Percentiles rank a stretch among this genome's conserved stretches.
Evolutionary conservation across 371 early-diverging fungal genomes (phyloP).

Genomic region (Mortierella sp.): DNA sequence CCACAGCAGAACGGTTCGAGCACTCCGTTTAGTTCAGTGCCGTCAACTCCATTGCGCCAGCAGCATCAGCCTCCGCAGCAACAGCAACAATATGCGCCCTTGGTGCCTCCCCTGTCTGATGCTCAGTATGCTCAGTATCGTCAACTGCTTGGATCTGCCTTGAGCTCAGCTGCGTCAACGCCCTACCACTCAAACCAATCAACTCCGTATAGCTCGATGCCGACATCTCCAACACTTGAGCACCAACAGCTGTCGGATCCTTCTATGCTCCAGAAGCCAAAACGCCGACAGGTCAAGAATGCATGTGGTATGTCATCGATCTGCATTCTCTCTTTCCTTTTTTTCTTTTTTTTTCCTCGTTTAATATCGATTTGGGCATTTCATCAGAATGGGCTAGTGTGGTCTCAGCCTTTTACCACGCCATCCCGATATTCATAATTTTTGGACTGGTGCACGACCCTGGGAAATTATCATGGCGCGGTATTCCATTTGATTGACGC

Average conservation of each 20-base stretch:
- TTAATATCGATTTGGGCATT: background rate
- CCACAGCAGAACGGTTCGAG: conserved; percentile 21
- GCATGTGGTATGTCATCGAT: conserved; percentile 74
- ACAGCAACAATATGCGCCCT: conserved; percentile 35
- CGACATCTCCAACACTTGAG: conserved; percentile 44
- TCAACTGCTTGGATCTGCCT: conserved; percentile 46
- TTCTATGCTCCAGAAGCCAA: conserved; percentile 39
- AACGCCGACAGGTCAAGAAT: conserved; percentile 85
- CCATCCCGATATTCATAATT: background rate
- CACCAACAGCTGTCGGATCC: conserved; percentile 38
- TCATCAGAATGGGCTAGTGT: background rate
- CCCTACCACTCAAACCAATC: conserved; percentile 56
- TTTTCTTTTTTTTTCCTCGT: background rate
- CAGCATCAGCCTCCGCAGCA: conserved; percentile 16
- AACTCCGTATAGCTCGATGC: conserved; percentile 56
- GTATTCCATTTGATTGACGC: background rate
- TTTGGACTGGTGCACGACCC: conserved; percentile 2
- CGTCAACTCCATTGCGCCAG: conserved; percentile 25
- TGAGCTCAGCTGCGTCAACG: conserved; percentile 44
- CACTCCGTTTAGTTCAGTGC: conserved; percentile 16
- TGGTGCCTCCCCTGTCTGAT: conserved; percentile 49
- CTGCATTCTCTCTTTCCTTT: background rate
- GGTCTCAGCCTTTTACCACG: no score
- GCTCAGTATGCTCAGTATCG: conserved; percentile 50
- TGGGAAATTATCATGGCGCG: background rate